Conservation (phyloP, 2,329 filamentous ascomycete species). For the Colletotrichum acutatum region DNA sequence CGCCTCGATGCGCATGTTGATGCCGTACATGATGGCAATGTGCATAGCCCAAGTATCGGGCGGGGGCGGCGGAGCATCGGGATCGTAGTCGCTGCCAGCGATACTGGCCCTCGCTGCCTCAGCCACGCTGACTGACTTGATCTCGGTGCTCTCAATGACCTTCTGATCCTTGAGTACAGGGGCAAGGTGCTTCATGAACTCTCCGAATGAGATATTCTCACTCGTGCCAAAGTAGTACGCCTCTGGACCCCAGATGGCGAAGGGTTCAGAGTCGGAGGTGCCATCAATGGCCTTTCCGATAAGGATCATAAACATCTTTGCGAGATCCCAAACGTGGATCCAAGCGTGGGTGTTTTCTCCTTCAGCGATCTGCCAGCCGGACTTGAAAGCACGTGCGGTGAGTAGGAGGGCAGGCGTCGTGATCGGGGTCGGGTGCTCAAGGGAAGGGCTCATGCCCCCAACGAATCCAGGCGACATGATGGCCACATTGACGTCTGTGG, state of each 20-base stretch:
- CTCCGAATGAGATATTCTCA: not conserved
- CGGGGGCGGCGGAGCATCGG: constrained; percentile 13
- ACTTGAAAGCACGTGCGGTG: constrained; percentile 23
- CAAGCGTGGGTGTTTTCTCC: constrained; percentile 25
- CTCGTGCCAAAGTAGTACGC: not conserved
- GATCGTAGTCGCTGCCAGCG: not conserved
- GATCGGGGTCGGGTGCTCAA: constrained; percentile 36
- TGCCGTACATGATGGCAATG: constrained; percentile 29
- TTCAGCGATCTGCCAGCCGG: constrained; percentile 22
- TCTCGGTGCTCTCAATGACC: not conserved
- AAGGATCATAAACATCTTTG: constrained; percentile 12
- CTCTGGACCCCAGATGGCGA: not conserved
- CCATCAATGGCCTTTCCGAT: constrained; percentile 14
- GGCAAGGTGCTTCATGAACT: not conserved
- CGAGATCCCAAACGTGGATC: constrained; percentile 22
- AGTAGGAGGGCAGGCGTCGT: constrained; percentile 29
- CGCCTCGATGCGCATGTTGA: constrained; percentile 22
- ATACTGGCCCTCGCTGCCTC: not conserved
- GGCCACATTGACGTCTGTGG: constrained; percentile 13
- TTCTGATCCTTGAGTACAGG: not conserved
- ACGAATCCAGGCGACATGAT: constrained; percentile 35
- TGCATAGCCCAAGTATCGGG: constrained; percentile 26
- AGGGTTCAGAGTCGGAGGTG: constrained; percentile 11
- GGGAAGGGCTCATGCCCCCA: constrained; percentile 36
- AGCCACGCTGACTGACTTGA: not conserved